phyloP scores from a whole-genome alignment of 2,329 filamentous ascomycete species.

The Ceratocystis colombiana region DNA sequence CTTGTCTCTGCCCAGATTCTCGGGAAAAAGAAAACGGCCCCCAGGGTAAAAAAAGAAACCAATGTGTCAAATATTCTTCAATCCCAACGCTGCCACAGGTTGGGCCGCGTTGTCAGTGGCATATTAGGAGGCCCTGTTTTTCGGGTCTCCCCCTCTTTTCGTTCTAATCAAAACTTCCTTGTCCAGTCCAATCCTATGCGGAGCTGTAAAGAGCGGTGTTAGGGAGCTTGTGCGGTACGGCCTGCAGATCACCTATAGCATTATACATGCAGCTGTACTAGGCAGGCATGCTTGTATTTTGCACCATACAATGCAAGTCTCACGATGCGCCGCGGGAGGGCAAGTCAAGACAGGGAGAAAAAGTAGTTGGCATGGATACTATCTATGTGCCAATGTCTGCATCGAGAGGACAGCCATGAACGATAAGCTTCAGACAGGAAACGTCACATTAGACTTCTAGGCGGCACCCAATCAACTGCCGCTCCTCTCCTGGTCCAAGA shows the following conservation, averaged over 20 bases:
- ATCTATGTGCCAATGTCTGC: not conserved
- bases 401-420: too few relatives aligned
- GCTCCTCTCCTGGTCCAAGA: not conserved
- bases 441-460: not conserved
- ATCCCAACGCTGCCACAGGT: not conserved
- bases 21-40: not conserved
- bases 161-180: not conserved
- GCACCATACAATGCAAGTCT: too few relatives aligned
- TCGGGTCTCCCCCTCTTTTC: not conserved
- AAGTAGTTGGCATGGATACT: not conserved
- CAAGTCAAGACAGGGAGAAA: too few relatives aligned
- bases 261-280: not conserved
- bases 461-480: not conserved
- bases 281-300: not conserved
- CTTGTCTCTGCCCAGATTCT: not conserved
- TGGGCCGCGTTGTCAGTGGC: not conserved
- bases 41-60: too few relatives aligned
- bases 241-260: conserved; percentile 1
- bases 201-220: conserved; percentile 6
- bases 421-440: not conserved
- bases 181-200: not conserved
- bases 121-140: not conserved
- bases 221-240: not conserved
- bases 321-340: too few relatives aligned
- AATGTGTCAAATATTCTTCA: not conserved